phyloP scores from a whole-genome alignment of 495 filamentous ascomycete species.

The Neurospora sp. region DNA sequence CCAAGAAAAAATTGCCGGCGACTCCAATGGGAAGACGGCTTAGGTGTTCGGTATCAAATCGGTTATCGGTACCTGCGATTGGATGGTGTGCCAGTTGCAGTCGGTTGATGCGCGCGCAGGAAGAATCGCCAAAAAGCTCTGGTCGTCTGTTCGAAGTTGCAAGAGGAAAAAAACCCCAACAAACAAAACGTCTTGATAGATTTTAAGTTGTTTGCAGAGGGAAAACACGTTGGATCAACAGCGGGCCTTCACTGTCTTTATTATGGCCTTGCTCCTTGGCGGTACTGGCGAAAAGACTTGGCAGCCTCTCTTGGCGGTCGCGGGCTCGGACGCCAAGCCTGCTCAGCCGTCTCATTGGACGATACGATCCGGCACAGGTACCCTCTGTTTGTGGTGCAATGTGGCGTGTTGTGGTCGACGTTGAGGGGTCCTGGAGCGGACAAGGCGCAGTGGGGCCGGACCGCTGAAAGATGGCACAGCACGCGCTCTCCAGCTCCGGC shows the following conservation, averaged over 20 bases:
- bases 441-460: neutral
- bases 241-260: conserved; percentile 36
- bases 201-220: conserved; percentile 15
- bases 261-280: conserved; percentile 33
- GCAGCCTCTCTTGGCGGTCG: conserved; percentile 32
- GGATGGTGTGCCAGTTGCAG: neutral
- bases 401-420: neutral
- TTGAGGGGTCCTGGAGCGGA: neutral
- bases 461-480: neutral
- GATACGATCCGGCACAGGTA: conserved; percentile 12
- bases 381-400: conserved; percentile 6
- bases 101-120: neutral
- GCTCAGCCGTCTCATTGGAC: conserved; percentile 14
- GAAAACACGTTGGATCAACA: conserved; percentile 24
- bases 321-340: conserved; percentile 18
- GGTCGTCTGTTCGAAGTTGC: neutral
- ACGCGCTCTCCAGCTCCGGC: neutral
- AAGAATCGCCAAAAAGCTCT: neutral
- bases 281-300: conserved; percentile 38
- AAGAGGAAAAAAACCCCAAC: conserved; percentile 9
- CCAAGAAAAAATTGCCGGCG: neutral
- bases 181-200: conserved; percentile 9
- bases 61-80: neutral
- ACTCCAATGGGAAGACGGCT: neutral
- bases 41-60: neutral